Conservation (phyloP, 352 stramenopile species). For the Globisporangium irregulare region DNA sequence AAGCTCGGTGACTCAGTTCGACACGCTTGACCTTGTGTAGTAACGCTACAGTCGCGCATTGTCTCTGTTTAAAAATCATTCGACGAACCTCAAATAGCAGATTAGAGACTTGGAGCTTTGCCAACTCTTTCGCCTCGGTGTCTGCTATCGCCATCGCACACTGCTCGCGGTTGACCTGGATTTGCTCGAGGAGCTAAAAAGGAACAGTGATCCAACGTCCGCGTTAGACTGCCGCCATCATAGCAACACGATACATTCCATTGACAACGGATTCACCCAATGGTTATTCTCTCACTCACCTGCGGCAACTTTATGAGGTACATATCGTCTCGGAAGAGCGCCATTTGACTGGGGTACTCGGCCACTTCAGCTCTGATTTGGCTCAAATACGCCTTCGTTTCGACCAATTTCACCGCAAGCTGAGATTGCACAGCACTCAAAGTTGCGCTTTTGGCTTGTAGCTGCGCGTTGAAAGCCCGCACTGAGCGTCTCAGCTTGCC, state of each 20-base stretch:
- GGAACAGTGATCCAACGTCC: not conserved
- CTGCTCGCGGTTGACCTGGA: conserved; percentile 19
- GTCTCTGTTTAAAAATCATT: conserved; percentile 14
- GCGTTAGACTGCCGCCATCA: not conserved
- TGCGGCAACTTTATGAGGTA: conserved; percentile 11
- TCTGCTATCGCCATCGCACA: conserved; percentile 28
- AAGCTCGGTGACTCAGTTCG: conserved; percentile 22
- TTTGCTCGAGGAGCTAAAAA: conserved; percentile 8
- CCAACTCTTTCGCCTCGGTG: conserved; percentile 12
- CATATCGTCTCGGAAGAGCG: conserved; percentile 21
- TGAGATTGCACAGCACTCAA: not conserved
- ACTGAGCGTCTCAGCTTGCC: not conserved
- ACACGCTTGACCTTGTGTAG: conserved; percentile 8
- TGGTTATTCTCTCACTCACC: not conserved
- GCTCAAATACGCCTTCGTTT: not conserved
- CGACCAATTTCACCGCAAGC: not conserved
- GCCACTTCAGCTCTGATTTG: not conserved
- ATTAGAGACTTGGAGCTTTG: not conserved
- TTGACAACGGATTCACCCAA: not conserved
- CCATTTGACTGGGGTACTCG: conserved; percentile 4
- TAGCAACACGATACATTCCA: no score
- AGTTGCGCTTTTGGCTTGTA: not conserved
- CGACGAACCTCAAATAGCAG: not conserved
- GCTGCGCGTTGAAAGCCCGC: not conserved
- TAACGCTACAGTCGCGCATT: conserved; percentile 12